Base-by-base conservation (phyloP, 441 rosid species). In the Gossypium lobatum region DNA sequence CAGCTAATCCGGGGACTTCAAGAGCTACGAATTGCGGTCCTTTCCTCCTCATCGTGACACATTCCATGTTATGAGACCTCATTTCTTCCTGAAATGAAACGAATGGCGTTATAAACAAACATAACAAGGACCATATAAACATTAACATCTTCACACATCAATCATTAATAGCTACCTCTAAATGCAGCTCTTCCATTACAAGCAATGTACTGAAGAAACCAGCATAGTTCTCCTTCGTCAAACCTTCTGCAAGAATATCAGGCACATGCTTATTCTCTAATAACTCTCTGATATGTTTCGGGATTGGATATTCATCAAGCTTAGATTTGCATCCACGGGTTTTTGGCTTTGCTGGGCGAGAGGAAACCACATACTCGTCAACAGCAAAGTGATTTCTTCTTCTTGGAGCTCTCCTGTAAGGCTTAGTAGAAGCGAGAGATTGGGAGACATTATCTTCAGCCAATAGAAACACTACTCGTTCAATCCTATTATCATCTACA, bases 1-100 rank as follows among this genome's bases (percentile, higher is more conserved):
- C 93, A 60, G 91, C 91, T 31, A 89, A 82, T 37, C 90, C 93
- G 5, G 88, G 90, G 66, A 89, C 90, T 62, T 63, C 65, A 63
- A 89, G 89, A 65, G 83, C 64, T 16, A 83, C 50, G 23, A 85
- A 74, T 23, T 62, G 80, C 17, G 69, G 14, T 8, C 89, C 83
- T 80, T 60, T 86, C 72, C 71, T 80, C 64, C 73, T 85, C 87
- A 89, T 77, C 48, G 50, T 26, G 20, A 84, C 86, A 64, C 62
- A 13, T 71, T 83, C 87, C 90, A 89, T 81, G 74, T 76, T 79
- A 79, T 87, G 73, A 25, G 62, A 14, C 77, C 81, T 78, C 91
- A 86, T 89, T 31, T 81, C 89, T 67, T 85, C 80, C 92, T 88
- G 83, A 42, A 79, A 31, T 34, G 70, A 52, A 64, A 74, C 1